Base-by-base conservation (phyloP, 1,284 basidiomycete genomes). In the Cryptococcus amylolentus region DNA sequence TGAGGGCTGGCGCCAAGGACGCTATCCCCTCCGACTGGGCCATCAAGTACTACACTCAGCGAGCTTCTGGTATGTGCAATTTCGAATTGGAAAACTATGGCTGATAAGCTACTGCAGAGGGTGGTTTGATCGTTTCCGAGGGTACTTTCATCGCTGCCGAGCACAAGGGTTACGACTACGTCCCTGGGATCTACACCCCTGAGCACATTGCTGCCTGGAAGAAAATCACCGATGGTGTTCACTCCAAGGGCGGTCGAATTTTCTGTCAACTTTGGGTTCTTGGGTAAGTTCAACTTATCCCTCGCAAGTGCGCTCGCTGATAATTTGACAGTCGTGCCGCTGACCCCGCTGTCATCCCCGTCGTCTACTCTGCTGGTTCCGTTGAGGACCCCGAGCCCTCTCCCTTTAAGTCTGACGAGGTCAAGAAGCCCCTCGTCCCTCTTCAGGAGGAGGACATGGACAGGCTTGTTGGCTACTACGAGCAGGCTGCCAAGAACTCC, bases 251-350 rank as follows among this genome's bases (percentile, higher is more conserved):
- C 7, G 79, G 77, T 0, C 76, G 67, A 64, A 79, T 84, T 56
- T 81, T 73, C 67, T 43, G 75, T 2, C 82, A 84, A 62, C 67
- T 83, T 0, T 82, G 81, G 81, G 80, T 80, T 2, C 67, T 81
- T 3, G 82, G 82, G 52, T 55, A 47, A 51, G 55, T 54, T n/a
- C 3, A 2, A 35, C 8, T 28, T 20, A 18, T 35, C 28, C 23
- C 12, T 18, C 18, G 37, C 16, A n/a, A 37, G 12, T 49, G 26
- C 14, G 20, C 16, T 45, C 20, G 45, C 35, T 49, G 28, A 49
- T n/a, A 12, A 28, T 20, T n/a, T 41, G 8, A 4, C 31, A 61
- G 59, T 14, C 61, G 61, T 52, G 57, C 57, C 10, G 61, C 61
- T 31, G 50, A 52, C 48, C 60, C 60, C 23, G 18, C 45, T n/a